Evolutionary conservation across 2,329 filamentous ascomycete species (phyloP).

Genomic region (Colletotrichum noveboracense): DNA sequence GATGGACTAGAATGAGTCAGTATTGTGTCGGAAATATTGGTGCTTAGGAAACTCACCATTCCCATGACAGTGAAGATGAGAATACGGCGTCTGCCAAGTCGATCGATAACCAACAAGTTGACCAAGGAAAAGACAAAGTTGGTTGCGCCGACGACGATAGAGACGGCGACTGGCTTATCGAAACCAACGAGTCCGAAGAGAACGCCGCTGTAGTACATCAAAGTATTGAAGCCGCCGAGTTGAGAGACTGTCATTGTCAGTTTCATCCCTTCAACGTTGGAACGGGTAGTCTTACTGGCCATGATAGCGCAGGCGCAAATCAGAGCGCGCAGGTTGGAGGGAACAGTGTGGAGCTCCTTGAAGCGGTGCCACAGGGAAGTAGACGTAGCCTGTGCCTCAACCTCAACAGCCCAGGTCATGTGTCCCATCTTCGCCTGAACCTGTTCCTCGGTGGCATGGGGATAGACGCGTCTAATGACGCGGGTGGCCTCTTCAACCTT

Average conservation of each 20-base stretch:
- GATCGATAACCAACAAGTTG: constrained; percentile 52
- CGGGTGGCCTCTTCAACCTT: constrained; percentile 42
- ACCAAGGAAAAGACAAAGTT: constrained; percentile 56
- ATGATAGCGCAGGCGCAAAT: constrained; percentile 53
- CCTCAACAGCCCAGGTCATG: constrained; percentile 43
- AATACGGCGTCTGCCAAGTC: constrained; percentile 48
- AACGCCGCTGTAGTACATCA: constrained; percentile 28
- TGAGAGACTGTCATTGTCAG: constrained; percentile 38
- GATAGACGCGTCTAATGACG: constrained; percentile 46
- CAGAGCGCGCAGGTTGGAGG: constrained; percentile 48
- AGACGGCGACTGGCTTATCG: constrained; percentile 52
- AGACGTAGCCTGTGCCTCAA: constrained; percentile 40
- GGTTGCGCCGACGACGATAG: constrained; percentile 47
- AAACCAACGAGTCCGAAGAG: constrained; percentile 55
- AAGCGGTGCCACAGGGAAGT: constrained; percentile 47
- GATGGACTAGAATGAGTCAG: constrained; percentile 40
- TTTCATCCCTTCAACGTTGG: background rate
- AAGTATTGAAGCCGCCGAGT: constrained; percentile 44
- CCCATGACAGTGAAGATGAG: constrained; percentile 47
- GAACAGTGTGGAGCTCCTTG: constrained; percentile 51
- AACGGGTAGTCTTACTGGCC: constrained; percentile 35
- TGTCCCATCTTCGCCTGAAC: constrained; percentile 48
- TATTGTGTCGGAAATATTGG: background rate
- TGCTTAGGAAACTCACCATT: constrained; percentile 35
- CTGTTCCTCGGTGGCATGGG: constrained; percentile 45